phyloP scores from a whole-genome alignment of 441 rosid genomes.

The Populus hybrid region DNA sequence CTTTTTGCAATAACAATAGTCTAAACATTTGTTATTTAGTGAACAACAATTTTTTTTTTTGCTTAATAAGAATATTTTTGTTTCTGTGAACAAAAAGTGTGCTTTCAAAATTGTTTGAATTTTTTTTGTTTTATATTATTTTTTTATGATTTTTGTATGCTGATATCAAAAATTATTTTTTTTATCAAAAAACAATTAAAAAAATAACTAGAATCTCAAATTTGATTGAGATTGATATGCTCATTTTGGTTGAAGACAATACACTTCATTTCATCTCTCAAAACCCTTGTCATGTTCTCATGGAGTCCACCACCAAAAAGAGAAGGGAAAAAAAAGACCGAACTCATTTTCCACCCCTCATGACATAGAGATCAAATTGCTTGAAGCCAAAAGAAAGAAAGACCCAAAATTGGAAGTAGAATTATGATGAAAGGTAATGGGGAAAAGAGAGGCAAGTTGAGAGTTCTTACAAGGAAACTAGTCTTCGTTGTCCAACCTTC shows the following conservation, averaged over 20 bases:
- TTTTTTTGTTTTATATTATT: too few relatives aligned
- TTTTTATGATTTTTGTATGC: too few relatives aligned
- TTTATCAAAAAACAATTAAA: too few relatives aligned
- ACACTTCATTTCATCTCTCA: background rate
- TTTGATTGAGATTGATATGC: background rate
- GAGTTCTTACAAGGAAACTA: background rate
- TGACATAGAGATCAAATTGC: background rate
- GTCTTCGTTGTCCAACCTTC: background rate
- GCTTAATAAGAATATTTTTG: too few relatives aligned
- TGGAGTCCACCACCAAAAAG: background rate
- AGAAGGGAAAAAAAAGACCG: too few relatives aligned
- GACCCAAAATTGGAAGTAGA: background rate
- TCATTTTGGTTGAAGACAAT: background rate
- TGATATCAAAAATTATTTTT: too few relatives aligned
- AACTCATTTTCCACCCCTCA: background rate
- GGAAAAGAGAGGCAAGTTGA: background rate
- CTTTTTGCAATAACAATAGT: too few relatives aligned
- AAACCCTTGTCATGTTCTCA: background rate
- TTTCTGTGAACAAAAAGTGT: too few relatives aligned
- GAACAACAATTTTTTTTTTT: too few relatives aligned
- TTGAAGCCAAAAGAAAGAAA: background rate
- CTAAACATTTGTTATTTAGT: too few relatives aligned
- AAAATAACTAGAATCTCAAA: too few relatives aligned
- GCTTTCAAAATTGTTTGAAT: too few relatives aligned
- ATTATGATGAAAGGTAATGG: background rate